A percentile compares a stretch with the other conserved stretches of the same genome.
Conservation (phyloP, 2,329 filamentous ascomycete species). For the Exophiala dermatitidis region DNA sequence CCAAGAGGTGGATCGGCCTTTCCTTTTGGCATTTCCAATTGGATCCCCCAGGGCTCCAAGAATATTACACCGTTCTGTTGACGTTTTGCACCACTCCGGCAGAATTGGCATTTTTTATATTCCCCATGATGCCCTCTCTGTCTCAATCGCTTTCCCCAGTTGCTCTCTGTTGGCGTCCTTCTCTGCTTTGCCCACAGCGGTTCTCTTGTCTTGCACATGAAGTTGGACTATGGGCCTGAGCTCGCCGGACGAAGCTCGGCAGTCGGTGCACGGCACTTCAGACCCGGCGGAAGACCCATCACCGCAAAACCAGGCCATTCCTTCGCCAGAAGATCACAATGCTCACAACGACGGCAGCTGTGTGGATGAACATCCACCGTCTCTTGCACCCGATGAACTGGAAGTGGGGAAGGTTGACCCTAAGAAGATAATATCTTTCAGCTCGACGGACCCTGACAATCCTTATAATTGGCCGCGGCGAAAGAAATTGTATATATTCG, state of each 20-base stretch:
- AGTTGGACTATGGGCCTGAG: slow-evolving; percentile 9
- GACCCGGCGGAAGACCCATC: not conserved
- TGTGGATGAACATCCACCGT: slow-evolving; percentile 1
- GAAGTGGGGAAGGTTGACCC: slow-evolving; percentile 6
- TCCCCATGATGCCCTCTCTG: not conserved
- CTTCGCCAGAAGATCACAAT: not conserved
- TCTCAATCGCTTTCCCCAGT: not conserved
- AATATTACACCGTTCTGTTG: too few relatives aligned
- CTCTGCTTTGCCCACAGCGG: not conserved
- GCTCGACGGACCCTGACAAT: slow-evolving; percentile 23
- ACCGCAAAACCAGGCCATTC: not conserved
- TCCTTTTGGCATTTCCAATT: not conserved
- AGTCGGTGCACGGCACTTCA: slow-evolving; percentile 3
- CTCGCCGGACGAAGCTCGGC: slow-evolving; percentile 1
- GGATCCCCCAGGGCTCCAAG: too few relatives aligned
- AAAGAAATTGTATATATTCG: slow-evolving; percentile 34
- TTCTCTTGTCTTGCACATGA: not conserved
- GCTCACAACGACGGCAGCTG: slow-evolving; percentile 4
- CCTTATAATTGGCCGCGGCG: slow-evolving; percentile 28
- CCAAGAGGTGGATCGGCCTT: not conserved
- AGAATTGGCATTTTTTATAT: not conserved
- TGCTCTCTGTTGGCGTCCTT: not conserved
- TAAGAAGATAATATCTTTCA: slow-evolving; percentile 23
- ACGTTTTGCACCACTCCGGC: too few relatives aligned
- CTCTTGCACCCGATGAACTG: slow-evolving; percentile 7